Evolutionary conservation across 225 moss, liverwort and hornwort genomes (phyloP), one percentile per base, ranked within the genome.

Genomic region (Bryum argenteum): DNA sequence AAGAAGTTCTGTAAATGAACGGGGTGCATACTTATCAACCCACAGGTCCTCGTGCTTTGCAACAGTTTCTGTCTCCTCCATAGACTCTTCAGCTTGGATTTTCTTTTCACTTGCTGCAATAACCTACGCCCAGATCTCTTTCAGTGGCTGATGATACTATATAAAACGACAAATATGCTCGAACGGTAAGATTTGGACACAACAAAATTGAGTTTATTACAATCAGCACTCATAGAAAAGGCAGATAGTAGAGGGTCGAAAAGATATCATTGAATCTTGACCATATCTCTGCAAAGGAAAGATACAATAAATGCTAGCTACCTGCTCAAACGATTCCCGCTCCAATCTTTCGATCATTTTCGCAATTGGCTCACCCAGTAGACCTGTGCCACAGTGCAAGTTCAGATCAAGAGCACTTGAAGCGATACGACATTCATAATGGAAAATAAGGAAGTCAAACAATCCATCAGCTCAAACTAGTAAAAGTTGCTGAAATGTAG

Each of bases 1-100:
- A 24, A 94, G 85, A 79, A 98, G 91, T 54, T 98, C 94, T 51
- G 92, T 98, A 66, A 98, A 98, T 28, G 84, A 82, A 70, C 81
- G 83, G 39, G 98, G 98, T 50, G 89, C 79, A 85, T 94, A 98
- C 64, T 93, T 98, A 47, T 98, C 98, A 69, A 98, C 98, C 98
- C 98, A 98, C 26, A 94, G 87, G 70, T 91, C 83, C 62, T 94
- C 91, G 71, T 89, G 85, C 73, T 73, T 62, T 56, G 74, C 22
- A 24, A 72, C 43, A 61, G 72, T 45, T 53, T 53, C 72, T 58
- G 69, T 58, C 62, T 73, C 76, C 22, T 71, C 81, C 69, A 48
- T 39, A 74, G 69, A 75, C 65, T 72, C 75, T 63, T 45, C 75
- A 48, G 45, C 51, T 63, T 14, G 71, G 52, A 41, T 72, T 63